phyloP scores from a whole-genome alignment of 345 rosid genomes.

The Adansonia digitata region DNA sequence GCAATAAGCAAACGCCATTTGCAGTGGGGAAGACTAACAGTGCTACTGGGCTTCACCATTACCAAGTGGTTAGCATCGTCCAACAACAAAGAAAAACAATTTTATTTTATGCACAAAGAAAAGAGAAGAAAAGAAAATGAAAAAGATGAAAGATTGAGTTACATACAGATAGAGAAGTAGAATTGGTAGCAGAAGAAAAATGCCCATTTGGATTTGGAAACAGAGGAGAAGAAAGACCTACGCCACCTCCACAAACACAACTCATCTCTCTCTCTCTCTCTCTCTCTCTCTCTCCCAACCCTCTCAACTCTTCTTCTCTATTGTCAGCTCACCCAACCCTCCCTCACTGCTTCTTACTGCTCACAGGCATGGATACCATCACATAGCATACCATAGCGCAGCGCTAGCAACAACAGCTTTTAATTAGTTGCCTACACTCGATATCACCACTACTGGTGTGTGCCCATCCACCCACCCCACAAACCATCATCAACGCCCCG shows the following conservation, averaged over 20 bases:
- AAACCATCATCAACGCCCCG: not conserved
- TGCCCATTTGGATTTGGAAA: conserved; percentile 21
- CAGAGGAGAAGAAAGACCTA: conserved; percentile 32
- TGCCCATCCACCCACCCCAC: too few species aligned
- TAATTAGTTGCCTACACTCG: not conserved
- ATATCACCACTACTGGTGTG: not conserved
- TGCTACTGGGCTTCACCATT: conserved; percentile 24
- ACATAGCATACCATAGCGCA: too few species aligned
- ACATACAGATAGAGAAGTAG: conserved; percentile 16
- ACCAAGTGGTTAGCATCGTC: conserved; percentile 17
- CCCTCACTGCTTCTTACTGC: too few species aligned
- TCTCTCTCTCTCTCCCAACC: not conserved
- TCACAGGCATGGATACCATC: too few species aligned
- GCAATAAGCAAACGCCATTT: conserved; percentile 87
- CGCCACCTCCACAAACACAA: conserved; percentile 16
- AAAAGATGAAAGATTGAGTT: not conserved
- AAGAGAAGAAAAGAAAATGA: not conserved
- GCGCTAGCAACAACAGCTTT: too few species aligned
- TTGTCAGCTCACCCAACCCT: too few species aligned
- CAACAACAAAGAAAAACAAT: not conserved
- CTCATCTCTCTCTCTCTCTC: conserved; percentile 25
- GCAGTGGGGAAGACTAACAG: conserved; percentile 23
- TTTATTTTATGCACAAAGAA: not conserved
- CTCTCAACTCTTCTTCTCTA: too few species aligned
- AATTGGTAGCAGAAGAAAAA: conserved; percentile 24